Percentiles rank a stretch among this genome's conserved stretches.
phyloP scores from a whole-genome alignment of 495 filamentous ascomycete genomes.

The Halenospora varia region DNA sequence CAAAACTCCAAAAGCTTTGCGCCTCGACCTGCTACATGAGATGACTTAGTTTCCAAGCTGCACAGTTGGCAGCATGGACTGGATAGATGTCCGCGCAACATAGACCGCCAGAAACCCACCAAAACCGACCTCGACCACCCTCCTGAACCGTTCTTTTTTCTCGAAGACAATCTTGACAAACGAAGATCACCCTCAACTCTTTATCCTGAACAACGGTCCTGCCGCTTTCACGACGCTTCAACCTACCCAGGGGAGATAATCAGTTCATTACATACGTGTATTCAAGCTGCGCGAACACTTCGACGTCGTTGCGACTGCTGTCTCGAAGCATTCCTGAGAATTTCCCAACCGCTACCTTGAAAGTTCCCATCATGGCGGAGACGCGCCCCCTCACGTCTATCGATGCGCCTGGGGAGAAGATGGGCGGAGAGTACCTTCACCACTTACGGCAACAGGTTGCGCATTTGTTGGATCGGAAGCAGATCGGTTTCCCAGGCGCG shows the following conservation, averaged over 20 bases:
- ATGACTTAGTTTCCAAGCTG: slow-evolving; percentile 13
- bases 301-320: background rate
- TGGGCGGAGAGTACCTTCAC: slow-evolving; percentile 50
- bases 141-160: background rate
- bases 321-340: background rate
- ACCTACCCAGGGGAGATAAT: background rate
- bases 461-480: slow-evolving; percentile 62
- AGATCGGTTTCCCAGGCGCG: slow-evolving; percentile 76
- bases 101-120: background rate
- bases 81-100: slow-evolving; percentile 14
- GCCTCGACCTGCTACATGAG: slow-evolving; percentile 6
- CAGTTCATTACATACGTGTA: too few species aligned
- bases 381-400: slow-evolving; percentile 23
- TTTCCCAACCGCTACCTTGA: background rate
- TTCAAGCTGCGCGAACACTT: too few species aligned
- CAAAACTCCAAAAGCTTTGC: slow-evolving; percentile 3
- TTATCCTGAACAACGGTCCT: background rate
- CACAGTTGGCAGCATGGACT: slow-evolving; percentile 14
- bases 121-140: background rate
- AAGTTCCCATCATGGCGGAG: slow-evolving; percentile 4
- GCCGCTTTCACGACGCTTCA: background rate
- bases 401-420: slow-evolving; percentile 61
- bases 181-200: background rate
- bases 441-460: slow-evolving; percentile 72
- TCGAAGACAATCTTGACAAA: background rate